Conservation (phyloP, 139 green algal species). For the Micractinium conductrix region DNA sequence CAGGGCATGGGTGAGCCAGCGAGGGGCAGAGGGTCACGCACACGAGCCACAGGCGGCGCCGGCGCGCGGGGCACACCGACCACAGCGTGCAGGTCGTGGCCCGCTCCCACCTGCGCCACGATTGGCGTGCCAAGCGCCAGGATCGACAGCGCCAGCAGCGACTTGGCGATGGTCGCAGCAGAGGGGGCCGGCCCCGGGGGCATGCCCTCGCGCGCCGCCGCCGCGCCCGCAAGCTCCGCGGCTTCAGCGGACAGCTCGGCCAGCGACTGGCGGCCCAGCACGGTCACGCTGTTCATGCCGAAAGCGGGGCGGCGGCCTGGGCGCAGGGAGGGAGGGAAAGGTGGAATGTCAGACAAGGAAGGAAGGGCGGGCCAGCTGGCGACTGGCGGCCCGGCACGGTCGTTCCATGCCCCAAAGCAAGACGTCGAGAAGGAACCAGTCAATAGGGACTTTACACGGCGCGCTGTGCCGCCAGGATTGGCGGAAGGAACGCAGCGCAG, state of each 20-base stretch:
- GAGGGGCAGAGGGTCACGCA: not conserved
- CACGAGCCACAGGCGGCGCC: not conserved
- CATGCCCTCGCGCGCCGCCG: not conserved
- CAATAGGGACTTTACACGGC: too few relatives aligned
- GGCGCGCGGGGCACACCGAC: too few relatives aligned
- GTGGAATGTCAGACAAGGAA: not conserved
- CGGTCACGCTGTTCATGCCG: slow-evolving; percentile 60
- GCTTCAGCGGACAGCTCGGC: slow-evolving; percentile 30
- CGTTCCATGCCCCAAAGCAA: too few relatives aligned
- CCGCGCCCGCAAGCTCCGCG: not conserved
- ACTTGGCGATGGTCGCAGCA: slow-evolving; percentile 41
- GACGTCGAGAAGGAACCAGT: too few relatives aligned
- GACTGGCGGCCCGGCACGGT: too few relatives aligned
- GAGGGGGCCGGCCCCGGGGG: not conserved
- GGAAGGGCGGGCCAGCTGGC: too few relatives aligned
- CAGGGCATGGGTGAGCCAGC: not conserved
- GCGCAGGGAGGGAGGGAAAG: not conserved
- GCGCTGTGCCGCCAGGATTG: too few relatives aligned
- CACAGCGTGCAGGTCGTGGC: too few relatives aligned
- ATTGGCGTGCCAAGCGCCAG: slow-evolving; percentile 53
- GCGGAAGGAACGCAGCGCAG: too few relatives aligned
- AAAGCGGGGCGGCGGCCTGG: slow-evolving; percentile 57
- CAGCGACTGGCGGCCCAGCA: slow-evolving; percentile 19
- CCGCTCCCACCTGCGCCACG: slow-evolving; percentile 42
- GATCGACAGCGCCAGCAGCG: slow-evolving; percentile 48